A percentile compares a stretch with the other conserved stretches of the same genome.
Evolutionary conservation across 192 early-diverging fungal genomes (phyloP).

Genomic region (Gamsiella multidivaricata): DNA sequence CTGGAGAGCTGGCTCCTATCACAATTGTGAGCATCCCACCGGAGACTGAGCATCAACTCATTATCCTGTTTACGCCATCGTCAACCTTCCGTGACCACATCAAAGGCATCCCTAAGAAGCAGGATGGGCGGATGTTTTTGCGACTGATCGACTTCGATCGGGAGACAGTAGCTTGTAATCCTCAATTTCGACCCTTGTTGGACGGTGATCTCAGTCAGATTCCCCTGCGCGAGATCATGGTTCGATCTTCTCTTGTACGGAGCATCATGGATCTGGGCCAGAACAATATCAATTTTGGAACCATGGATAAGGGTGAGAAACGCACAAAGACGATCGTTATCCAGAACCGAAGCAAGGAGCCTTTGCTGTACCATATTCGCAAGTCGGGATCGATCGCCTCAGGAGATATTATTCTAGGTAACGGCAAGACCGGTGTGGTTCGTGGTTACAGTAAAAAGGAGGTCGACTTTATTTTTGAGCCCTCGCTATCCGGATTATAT

Average conservation of each 20-base stretch:
- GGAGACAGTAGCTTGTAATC: conserved; percentile 72
- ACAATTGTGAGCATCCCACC: conserved; percentile 72
- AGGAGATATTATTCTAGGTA: conserved; percentile 86
- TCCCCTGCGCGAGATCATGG: conserved; percentile 91
- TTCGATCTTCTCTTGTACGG: conserved; percentile 84
- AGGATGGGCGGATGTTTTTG: conserved; percentile 87
- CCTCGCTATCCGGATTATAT: conserved; percentile 88
- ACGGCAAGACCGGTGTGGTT: conserved; percentile 86
- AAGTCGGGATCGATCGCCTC: conserved; percentile 97
- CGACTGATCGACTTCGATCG: conserved; percentile 88
- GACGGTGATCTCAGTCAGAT: conserved; percentile 66
- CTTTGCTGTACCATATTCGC: conserved; percentile 89
- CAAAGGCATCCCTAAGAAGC: conserved; percentile 80
- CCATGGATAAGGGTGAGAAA: conserved; percentile 86
- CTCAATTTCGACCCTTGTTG: conserved; percentile 81
- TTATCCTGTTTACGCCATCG: conserved; percentile 79
- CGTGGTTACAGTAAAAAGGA: conserved; percentile 91
- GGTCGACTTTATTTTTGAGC: conserved; percentile 93
- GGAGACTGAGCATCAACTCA: conserved; percentile 71
- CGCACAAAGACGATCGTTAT: conserved; percentile 89
- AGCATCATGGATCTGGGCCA: conserved; percentile 95
- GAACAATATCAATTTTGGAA: conserved; percentile 97
- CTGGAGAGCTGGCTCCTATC: conserved; percentile 73
- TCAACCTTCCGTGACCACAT: conserved; percentile 67
- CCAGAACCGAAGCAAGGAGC: conserved; percentile 90